Conservation (phyloP, 192 early-diverging fungal species). For the Rhizoclosmatium globosum region DNA sequence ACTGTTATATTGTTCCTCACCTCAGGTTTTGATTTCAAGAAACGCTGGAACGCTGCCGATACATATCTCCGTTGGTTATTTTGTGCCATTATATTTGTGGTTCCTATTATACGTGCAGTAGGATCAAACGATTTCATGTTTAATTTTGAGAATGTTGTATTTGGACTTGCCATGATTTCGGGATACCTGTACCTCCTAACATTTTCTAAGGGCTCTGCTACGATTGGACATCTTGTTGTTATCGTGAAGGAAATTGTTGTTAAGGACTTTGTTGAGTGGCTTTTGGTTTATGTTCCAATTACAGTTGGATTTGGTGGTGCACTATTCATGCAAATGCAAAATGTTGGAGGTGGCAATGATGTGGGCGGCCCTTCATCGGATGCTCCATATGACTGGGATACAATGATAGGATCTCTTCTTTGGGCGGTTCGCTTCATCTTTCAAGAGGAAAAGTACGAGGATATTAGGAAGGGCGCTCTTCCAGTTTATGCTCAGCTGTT, state of each 20-base stretch:
- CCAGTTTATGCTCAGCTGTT: neutral
- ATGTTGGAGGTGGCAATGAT: constrained; percentile 8
- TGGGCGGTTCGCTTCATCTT: constrained; percentile 34
- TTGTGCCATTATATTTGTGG: too few relatives aligned
- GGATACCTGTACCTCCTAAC: constrained; percentile 30
- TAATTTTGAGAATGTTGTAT: constrained; percentile 22
- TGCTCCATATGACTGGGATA: constrained; percentile 29
- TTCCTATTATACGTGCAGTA: too few relatives aligned
- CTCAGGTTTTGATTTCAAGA: too few relatives aligned
- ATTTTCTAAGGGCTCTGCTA: constrained; percentile 27
- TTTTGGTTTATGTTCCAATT: constrained; percentile 13
- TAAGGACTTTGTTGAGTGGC: constrained; percentile 28
- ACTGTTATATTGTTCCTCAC: too few relatives aligned
- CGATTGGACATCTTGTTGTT: constrained; percentile 31
- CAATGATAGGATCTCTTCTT: neutral
- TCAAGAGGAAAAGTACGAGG: constrained; percentile 19
- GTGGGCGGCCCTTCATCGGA: constrained; percentile 7
- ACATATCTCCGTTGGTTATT: too few relatives aligned
- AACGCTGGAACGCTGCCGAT: too few relatives aligned
- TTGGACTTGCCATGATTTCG: constrained; percentile 32
- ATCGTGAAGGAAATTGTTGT: constrained; percentile 26
- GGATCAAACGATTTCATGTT: too few relatives aligned
- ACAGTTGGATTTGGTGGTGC: constrained; percentile 33
- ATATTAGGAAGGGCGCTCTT: constrained; percentile 1
- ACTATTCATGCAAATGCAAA: constrained; percentile 38